These are phyloP conservation scores for Acanthamoeba culbertsoni DNA, from an alignment of 208 protist species.

Conservation along the genomic window DNA sequence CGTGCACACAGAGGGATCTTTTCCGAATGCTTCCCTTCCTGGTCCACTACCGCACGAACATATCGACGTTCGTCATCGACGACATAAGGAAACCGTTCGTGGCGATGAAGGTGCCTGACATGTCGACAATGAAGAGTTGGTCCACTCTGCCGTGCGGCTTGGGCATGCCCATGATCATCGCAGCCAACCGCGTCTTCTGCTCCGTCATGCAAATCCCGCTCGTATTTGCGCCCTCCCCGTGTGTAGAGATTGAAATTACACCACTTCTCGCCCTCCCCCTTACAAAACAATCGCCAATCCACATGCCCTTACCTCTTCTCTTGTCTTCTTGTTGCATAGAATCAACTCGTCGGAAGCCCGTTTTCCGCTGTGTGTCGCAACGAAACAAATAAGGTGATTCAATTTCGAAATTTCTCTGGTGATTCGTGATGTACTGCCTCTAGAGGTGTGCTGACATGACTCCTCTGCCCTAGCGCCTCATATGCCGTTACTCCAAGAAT, in stretches of 20 bases:
- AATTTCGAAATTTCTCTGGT: neutral
- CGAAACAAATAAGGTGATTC: neutral
- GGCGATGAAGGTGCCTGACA: neutral
- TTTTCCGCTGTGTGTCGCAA: neutral
- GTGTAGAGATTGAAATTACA: too few species aligned
- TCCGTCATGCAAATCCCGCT: neutral
- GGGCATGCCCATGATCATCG: neutral
- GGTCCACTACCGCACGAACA: neutral
- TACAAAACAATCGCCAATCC: neutral
- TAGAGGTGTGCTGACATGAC: neutral
- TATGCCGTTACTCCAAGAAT: neutral
- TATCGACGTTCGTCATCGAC: neutral
- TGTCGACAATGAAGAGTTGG: neutral
- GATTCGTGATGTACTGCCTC: neutral
- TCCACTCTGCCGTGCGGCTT: neutral
- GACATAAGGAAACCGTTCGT: slow-evolving; percentile 33
- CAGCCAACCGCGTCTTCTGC: slow-evolving; percentile 33
- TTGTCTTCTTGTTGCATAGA: neutral
- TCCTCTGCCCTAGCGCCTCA: neutral
- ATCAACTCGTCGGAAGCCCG: neutral
- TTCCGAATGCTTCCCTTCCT: neutral
- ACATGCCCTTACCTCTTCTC: neutral
- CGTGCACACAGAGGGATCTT: neutral
- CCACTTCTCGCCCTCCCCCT: too few species aligned
- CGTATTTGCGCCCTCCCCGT: neutral